Conservation (phyloP, 2,329 filamentous ascomycete species). For the Aspergillus fumigatiaffinis region DNA sequence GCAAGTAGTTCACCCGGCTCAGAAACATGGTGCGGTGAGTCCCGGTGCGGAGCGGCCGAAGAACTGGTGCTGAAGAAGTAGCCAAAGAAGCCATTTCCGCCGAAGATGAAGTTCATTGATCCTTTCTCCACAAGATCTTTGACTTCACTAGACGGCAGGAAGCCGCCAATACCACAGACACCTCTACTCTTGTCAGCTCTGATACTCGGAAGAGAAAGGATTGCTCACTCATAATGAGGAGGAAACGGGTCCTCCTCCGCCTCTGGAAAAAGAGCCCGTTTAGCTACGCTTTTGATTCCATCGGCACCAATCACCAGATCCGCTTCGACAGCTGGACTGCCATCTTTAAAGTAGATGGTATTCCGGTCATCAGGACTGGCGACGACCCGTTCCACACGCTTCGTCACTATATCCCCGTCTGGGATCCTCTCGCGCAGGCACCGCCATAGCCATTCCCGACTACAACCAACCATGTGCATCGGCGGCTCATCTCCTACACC, state of each 20-base stretch:
- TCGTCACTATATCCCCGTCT: slow-evolving; percentile 30
- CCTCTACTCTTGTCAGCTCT: slow-evolving; percentile 23
- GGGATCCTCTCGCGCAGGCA: slow-evolving; percentile 35
- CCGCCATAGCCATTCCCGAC: slow-evolving; percentile 39
- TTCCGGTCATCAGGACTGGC: slow-evolving; percentile 22
- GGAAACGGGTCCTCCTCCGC: slow-evolving; percentile 31
- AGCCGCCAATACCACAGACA: slow-evolving; percentile 46
- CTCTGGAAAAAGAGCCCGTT: slow-evolving; percentile 35
- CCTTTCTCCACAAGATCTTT: slow-evolving; percentile 30
- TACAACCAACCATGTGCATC: slow-evolving; percentile 33
- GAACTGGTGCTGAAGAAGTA: slow-evolving; percentile 38
- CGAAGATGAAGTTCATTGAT: slow-evolving; percentile 44
- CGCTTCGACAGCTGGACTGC: slow-evolving; percentile 27
- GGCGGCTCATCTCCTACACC: slow-evolving; percentile 3
- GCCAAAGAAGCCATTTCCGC: slow-evolving; percentile 50
- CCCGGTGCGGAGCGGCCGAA: slow-evolving; percentile 14
- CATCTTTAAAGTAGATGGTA: slow-evolving; percentile 33
- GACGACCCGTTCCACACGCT: slow-evolving; percentile 28
- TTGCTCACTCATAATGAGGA: slow-evolving; percentile 38
- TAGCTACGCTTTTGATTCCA: slow-evolving; percentile 36
- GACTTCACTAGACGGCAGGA: slow-evolving; percentile 32
- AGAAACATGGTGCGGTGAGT: slow-evolving; percentile 24
- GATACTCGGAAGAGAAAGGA: neutral
- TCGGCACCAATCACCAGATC: slow-evolving; percentile 45
- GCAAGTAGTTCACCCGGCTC: slow-evolving; percentile 30